Base-by-base conservation (phyloP, 805 yeast genomes). In the Saccharomycopsis oosterbeekiorum region DNA sequence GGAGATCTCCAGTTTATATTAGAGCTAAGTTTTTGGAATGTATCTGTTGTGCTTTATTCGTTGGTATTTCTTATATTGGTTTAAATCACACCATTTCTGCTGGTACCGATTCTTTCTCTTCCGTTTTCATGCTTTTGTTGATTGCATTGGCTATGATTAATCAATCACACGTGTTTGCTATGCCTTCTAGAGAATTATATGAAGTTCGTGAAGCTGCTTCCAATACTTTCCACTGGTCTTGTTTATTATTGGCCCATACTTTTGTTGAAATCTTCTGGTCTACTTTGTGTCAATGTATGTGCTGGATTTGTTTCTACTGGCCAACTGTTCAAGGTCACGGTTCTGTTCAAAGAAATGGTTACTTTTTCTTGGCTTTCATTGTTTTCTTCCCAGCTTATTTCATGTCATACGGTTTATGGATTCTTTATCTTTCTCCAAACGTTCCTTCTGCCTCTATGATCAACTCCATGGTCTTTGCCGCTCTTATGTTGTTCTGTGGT, bases 211-310 rank as follows among this genome's bases (percentile, higher is more conserved):
- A 77, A 68, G 66, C 73, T 6, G 70, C 74, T 14, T 76, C 80
- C 4, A 74, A 75, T 64, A 75, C 80, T 11, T 77, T 73, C 67
- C 70, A 74, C 63, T 77, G 80, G 80, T 67, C 72, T 62, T 72
- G 77, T 15, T 75, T 77, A 65, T 72, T 77, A 57, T 57, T 70
- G 43, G 74, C 75, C 50, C 80, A 75, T 67, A 72, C 76, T 36
- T 66, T 75, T 12, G 74, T 79, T 26, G 85, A 82, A 70, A 70
- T 79, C 36, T 74, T 78, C 41, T 80, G 78, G 78, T 79, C 81
- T 56, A 66, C 76, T 19, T 65, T 68, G 4, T 73, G 79, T 66
- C 82, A 82, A 65, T 75, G 72, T 62, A 64, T 71, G 59, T 71
- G 76, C 68, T 80, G 72, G 68, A 72, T 79, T 59, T 75, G 77